phyloP scores from a whole-genome alignment of 441 rosid species.

The Pelargonium cotyledonis region DNA sequence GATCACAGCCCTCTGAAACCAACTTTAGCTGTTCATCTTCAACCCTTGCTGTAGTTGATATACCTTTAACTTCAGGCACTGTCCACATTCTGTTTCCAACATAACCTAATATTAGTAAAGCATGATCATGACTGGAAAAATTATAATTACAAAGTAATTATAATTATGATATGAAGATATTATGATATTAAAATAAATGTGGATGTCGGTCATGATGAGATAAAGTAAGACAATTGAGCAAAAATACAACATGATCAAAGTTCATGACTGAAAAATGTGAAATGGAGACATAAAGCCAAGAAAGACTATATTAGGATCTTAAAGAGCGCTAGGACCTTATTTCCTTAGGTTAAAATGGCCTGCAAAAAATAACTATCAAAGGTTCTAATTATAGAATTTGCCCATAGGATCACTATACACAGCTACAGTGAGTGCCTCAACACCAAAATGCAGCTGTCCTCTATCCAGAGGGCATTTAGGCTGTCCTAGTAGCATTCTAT shows the following conservation, averaged over 20 bases:
- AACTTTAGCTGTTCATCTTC: conserved; percentile 48
- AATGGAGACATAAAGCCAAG: background rate
- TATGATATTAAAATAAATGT: no score
- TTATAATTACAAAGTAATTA: background rate
- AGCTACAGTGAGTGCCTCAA: background rate
- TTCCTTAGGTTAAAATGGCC: background rate
- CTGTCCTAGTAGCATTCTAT: background rate
- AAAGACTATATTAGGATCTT: background rate
- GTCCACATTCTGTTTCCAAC: conserved; percentile 58
- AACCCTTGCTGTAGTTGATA: conserved; percentile 30
- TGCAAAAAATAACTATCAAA: background rate
- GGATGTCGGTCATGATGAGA: background rate
- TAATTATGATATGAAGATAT: background rate
- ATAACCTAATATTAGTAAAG: no score
- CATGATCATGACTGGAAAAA: background rate
- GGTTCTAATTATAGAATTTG: background rate
- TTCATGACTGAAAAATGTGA: no score
- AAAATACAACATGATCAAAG: no score
- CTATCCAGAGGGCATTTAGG: background rate
- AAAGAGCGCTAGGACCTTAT: background rate
- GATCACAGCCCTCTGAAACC: conserved; percentile 62
- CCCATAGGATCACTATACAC: background rate
- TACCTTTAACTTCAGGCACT: conserved; percentile 56
- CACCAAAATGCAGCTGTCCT: background rate
- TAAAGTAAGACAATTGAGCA: background rate